Evolutionary conservation across 2,329 filamentous ascomycete genomes (phyloP).

Genomic region (Ceratocystis papillata): DNA sequence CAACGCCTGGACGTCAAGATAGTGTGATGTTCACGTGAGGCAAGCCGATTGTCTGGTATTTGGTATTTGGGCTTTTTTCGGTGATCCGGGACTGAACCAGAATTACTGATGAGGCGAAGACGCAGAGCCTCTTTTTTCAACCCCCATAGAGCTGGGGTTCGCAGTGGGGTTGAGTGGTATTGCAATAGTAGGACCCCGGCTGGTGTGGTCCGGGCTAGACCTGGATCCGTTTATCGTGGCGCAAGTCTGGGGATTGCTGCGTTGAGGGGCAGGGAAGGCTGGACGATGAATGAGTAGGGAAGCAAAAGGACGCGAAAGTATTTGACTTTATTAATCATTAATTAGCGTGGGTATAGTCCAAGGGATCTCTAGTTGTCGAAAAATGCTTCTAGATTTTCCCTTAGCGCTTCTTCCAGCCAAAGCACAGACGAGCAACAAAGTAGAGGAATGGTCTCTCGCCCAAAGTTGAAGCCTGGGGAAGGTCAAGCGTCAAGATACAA

Average conservation of each 20-base stretch:
- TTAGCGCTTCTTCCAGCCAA: not conserved
- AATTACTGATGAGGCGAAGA: not conserved
- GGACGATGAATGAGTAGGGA: not conserved
- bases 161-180: not conserved
- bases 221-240: not conserved
- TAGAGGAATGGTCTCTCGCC: not conserved
- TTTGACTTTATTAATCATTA: too few species aligned
- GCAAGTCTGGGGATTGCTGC: not conserved
- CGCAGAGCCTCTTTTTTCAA: not conserved
- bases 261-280: not conserved
- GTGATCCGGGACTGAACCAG: not conserved
- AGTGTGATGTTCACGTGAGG: constrained; percentile 8
- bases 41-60: not conserved
- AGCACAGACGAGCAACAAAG: not conserved
- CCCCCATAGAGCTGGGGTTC: too few species aligned
- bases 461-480: not conserved
- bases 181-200: not conserved
- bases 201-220: too few species aligned
- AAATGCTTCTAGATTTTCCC: not conserved
- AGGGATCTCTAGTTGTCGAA: constrained; percentile 1
- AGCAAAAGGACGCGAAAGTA: not conserved
- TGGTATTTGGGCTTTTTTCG: not conserved
- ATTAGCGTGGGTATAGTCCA: not conserved
- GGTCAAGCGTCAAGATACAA: not conserved
- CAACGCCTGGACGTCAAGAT: not conserved